Conservation (phyloP, 495 filamentous ascomycete genomes). For the Podospora didyma region DNA sequence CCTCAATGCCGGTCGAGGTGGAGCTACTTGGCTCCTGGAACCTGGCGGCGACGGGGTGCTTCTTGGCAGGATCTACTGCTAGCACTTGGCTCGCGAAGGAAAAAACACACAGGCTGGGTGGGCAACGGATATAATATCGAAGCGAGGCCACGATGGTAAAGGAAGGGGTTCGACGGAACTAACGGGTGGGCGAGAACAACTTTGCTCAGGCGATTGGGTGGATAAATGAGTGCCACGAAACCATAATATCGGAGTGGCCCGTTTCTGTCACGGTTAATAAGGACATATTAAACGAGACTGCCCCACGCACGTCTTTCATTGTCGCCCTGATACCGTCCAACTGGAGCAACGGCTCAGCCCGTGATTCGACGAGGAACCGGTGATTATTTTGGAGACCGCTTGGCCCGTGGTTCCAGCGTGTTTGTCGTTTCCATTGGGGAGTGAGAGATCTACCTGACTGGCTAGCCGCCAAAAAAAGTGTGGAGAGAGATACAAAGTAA, state of each 20-base stretch:
- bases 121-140: constrained; percentile 5
- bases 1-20: constrained; percentile 4
- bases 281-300: constrained; percentile 14
- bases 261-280: constrained; percentile 19
- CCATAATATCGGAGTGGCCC: constrained; percentile 14
- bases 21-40: constrained; percentile 2
- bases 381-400: constrained; percentile 1
- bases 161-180: constrained; percentile 1
- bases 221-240: constrained; percentile 20
- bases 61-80: neutral
- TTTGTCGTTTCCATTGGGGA: neutral
- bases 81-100: constrained; percentile 9
- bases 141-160: constrained; percentile 9
- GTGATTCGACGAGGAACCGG: constrained; percentile 1
- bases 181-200: neutral
- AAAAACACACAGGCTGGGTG: constrained; percentile 4
- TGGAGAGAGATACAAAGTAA: no score
- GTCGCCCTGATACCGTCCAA: constrained; percentile 9
- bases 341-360: neutral
- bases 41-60: neutral
- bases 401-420: neutral
- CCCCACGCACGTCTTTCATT: constrained; percentile 5
- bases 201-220: constrained; percentile 18
- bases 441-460: no score
- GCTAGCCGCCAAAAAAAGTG: no score